These are phyloP conservation scores for Ophiostoma ulmi DNA, from an alignment of 2,329 filamentous ascomycete species.

Conservation along the genomic window DNA sequence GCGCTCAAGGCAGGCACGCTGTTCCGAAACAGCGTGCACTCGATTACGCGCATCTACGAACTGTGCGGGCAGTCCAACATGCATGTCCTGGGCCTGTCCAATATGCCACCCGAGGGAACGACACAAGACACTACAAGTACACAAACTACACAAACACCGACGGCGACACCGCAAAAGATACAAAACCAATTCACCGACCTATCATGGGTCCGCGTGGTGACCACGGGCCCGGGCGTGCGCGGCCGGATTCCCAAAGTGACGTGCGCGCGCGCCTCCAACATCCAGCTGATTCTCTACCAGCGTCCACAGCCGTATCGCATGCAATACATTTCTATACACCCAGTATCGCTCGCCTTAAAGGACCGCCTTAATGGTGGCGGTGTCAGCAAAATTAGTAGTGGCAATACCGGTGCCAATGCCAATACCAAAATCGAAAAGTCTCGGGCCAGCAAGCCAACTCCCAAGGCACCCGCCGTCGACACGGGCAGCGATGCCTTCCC, in stretches of 20 bases:
- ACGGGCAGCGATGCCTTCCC: constrained; percentile 30
- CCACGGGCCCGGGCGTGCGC: constrained; percentile 45
- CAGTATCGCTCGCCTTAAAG: constrained; percentile 79
- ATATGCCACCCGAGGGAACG: constrained; percentile 44
- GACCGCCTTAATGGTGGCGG: constrained; percentile 51
- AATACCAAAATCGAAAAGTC: neutral
- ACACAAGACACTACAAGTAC: neutral
- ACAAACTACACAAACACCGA: neutral
- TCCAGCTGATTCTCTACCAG: constrained; percentile 87
- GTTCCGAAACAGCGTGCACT: constrained; percentile 74
- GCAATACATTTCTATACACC: constrained; percentile 91
- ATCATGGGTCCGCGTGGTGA: constrained; percentile 62
- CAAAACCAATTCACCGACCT: constrained; percentile 44
- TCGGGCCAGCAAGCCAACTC: neutral
- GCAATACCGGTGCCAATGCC: neutral
- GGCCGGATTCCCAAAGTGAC: constrained; percentile 61
- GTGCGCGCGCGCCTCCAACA: constrained; percentile 64
- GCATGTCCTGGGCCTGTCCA: constrained; percentile 80
- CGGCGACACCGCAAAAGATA: neutral
- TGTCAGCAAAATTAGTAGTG: neutral
- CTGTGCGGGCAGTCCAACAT: constrained; percentile 78
- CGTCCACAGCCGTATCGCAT: constrained; percentile 78
- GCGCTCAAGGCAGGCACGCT: constrained; percentile 79
- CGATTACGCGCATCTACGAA: constrained; percentile 72
- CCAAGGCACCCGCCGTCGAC: neutral